A percentile compares a stretch with the other conserved stretches of the same genome.
Evolutionary conservation across 176 grass and related monocot species (phyloP).

Genomic region (Tuctoria greenei): DNA sequence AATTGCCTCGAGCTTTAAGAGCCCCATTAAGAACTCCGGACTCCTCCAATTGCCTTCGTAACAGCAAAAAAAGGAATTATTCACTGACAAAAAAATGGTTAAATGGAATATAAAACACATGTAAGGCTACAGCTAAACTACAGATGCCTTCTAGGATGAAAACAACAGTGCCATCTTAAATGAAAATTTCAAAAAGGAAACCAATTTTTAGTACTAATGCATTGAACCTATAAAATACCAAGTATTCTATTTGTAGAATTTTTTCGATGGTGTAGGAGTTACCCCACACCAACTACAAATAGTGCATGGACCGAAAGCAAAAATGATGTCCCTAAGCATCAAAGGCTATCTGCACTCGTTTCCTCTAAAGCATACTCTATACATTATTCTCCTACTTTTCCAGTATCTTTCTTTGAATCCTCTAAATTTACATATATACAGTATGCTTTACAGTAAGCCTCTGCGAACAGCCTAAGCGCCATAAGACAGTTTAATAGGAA

Average conservation of each 20-base stretch:
- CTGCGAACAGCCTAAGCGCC: too few species aligned
- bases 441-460: too few species aligned
- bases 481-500: constrained; percentile 10
- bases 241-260: neutral
- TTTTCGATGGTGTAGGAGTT: neutral
- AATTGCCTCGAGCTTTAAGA: constrained; percentile 87
- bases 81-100: neutral
- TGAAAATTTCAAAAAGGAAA: neutral
- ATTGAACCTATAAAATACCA: neutral
- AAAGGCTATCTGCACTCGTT: too few species aligned
- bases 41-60: constrained; percentile 88
- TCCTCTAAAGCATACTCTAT: too few species aligned
- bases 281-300: neutral
- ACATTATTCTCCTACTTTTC: too few species aligned
- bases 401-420: too few species aligned
- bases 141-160: neutral
- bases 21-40: constrained; percentile 85
- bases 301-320: neutral
- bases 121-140: neutral
- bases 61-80: constrained; percentile 35
- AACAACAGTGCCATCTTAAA: constrained; percentile 1
- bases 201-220: too few species aligned
- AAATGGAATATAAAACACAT: constrained; percentile 18
- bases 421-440: too few species aligned
- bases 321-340: constrained; percentile 20